Evolutionary conservation across 768 basidiomycete species (phyloP), one percentile per base, ranked within the genome.

Genomic region (Chalciporus pseudorubinellus): DNA sequence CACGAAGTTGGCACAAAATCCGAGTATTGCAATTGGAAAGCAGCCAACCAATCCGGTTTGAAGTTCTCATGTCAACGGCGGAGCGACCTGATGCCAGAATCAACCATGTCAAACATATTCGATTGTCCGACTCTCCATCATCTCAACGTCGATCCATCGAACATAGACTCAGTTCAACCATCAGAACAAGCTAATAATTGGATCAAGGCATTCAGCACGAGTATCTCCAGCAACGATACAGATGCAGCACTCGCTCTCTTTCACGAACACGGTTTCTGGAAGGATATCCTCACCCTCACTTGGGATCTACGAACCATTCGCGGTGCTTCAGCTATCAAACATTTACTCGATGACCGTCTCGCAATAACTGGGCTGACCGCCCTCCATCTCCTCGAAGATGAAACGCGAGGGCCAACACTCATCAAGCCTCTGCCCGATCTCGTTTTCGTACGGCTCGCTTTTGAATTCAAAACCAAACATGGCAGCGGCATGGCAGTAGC

Each of bases 371-470:
- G 62, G 11, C 21, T 68, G 13, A 53, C 58, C 1, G 46, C 47
- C 14, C 53, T 63, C 36, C 53, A 29, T 1, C 55, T 66, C 34
- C 41, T 62, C n/a, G 53, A 62, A 9, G 68, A 64, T 41, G 26
- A 38, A 6, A n/a, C 71, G 44, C 66, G 61, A 1, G 65, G 53
- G 28, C 58, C 68, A n/a, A 59, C 29, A 3, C 39, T 80, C n/a
- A 62, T 72, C 44, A 68, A 63, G 14, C 77, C 76, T 3, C 75
- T 72, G 49, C 73, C 80, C 0, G 83, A 80, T 56, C 51, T 88
- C 5, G 74, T 72, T 0, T 87, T 84, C 79, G 64, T 88, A 38
- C 76, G 77, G 22, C 66, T 76, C 28, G 64, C 78, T 48, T 84
- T 89, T 61, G 74, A 68, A 5, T 88, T 87, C 56, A 80, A 77